A percentile compares a stretch with the other conserved stretches of the same genome.
These are phyloP conservation scores for Exsudoporus frostii DNA, from an alignment of 768 basidiomycete genomes.

Conservation along the genomic window DNA sequence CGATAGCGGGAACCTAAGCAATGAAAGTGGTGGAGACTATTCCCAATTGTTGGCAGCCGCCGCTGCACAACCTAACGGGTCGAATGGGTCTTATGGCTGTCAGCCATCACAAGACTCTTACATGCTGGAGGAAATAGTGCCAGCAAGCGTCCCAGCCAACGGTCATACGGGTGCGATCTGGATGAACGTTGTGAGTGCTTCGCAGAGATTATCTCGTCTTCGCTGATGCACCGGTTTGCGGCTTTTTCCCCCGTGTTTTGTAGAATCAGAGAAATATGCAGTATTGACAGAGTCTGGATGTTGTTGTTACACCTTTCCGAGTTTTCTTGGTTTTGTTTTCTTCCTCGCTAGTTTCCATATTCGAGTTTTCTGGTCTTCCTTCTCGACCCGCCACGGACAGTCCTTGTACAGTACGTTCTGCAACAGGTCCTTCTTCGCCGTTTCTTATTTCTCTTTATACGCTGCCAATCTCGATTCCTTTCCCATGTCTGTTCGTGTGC, in stretches of 20 bases:
- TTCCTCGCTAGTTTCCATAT: conserved; percentile 6
- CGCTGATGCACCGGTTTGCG: conserved; percentile 28
- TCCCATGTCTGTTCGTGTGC: conserved; percentile 8
- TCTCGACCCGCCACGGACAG: conserved; percentile 10
- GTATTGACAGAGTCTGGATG: conserved; percentile 18
- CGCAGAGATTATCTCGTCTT: conserved; percentile 27
- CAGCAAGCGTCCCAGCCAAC: conserved; percentile 29
- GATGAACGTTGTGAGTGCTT: conserved; percentile 44
- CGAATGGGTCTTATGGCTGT: conserved; percentile 51
- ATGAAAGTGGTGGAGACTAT: conserved; percentile 40
- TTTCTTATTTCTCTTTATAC: conserved; percentile 37
- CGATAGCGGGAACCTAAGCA: conserved; percentile 17
- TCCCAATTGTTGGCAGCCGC: conserved; percentile 56
- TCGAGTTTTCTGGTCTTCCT: background rate
- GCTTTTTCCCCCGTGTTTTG: background rate
- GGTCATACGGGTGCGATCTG: conserved; percentile 36
- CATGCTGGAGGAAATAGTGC: conserved; percentile 66
- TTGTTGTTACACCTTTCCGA: background rate
- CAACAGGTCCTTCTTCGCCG: conserved; percentile 6
- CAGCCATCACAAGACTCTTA: conserved; percentile 59
- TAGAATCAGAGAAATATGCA: conserved; percentile 26
- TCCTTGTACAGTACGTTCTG: conserved; percentile 22
- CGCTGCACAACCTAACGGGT: conserved; percentile 51
- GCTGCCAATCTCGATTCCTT: background rate
- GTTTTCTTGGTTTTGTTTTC: conserved; percentile 1